Base-by-base conservation (phyloP, 2,329 filamentous ascomycete genomes). In the Coleophoma cylindrospora region DNA sequence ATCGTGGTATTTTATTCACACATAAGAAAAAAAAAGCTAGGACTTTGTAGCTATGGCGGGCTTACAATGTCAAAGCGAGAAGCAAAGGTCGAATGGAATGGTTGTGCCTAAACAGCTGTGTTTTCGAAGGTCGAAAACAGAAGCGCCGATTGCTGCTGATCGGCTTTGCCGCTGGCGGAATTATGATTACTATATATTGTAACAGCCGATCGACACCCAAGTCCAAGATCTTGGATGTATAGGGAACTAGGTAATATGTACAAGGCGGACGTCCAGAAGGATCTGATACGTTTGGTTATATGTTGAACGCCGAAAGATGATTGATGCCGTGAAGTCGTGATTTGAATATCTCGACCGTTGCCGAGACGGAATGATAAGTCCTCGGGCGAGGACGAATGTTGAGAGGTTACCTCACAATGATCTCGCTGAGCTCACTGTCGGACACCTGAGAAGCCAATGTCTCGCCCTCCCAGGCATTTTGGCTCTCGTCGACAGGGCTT, bases 391-490 rank as follows among this genome's bases (percentile, higher is more conserved):
- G 37, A 8, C 47, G 47, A 19, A 32, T 41, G 40, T 34, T 12
- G 41, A 12, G n/a, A 37, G 21, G 50, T 59, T 47, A 64, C 45
- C 57, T 55, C n/a, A 61, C 53, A 40, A 63, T 45, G 37, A 65
- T 53, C 50, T 64, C 61, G 17, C 54, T 61, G 32, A 64, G 61
- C 50, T 66, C 64, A 12, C 57, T 61, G 46, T 65, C 63, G 14
- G 64, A 66, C 41, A 57, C 52, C 54, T 64, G 62, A 38, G 61
- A 64, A 40, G 64, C 64, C 36, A 81, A 66, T 8, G 78, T 81
- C 46, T 80, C 77, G 45, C 77, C 76, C 58, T 80, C 78, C 78
- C 77, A 80, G 13, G 73, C 65, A 50, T 72, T 73, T 55, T 77
- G 74, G 52, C 73, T 74, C 55, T 85, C 83, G 55, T 84, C 80